These are phyloP conservation scores for Aspergillus uvarum DNA, from an alignment of 2,329 filamentous ascomycete species.

Conservation along the genomic window DNA sequence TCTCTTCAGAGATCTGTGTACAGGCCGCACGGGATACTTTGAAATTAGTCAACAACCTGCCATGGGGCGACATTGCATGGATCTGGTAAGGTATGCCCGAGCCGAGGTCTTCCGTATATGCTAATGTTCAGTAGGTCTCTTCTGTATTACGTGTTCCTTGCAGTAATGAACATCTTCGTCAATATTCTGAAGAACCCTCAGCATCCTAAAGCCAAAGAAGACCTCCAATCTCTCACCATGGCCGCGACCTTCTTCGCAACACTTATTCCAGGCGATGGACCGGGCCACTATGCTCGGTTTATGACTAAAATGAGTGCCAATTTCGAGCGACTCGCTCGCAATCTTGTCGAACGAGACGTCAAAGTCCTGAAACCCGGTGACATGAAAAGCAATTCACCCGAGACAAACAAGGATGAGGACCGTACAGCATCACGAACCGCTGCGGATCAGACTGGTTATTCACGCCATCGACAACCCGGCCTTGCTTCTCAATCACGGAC, in stretches of 20 bases:
- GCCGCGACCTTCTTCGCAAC: conserved; percentile 87
- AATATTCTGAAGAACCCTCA: conserved; percentile 90
- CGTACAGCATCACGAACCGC: not conserved
- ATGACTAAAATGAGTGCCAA: conserved; percentile 89
- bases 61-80: conserved; percentile 87
- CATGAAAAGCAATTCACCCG: conserved; percentile 26
- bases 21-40: conserved; percentile 88
- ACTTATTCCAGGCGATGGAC: conserved; percentile 72
- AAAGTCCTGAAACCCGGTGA: conserved; percentile 56
- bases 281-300: conserved; percentile 79
- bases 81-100: conserved; percentile 69
- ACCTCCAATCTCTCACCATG: conserved; percentile 80
- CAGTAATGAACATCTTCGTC: conserved; percentile 86
- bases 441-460: conserved; percentile 5
- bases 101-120: not conserved
- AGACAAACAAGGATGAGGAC: not conserved
- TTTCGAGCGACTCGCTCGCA: conserved; percentile 85
- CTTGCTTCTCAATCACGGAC: conserved; percentile 5
- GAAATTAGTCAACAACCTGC: conserved; percentile 86
- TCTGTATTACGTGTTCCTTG: conserved; percentile 89
- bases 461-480: conserved; percentile 16
- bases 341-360: conserved; percentile 83
- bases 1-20: conserved; percentile 81
- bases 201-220: conserved; percentile 75
- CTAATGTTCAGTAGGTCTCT: conserved; percentile 60